Evolutionary conservation across 139 green algal genomes (phyloP), one percentile per base, ranked within the genome.

Genomic region (Auxenochlorella pyrenoidosa): DNA sequence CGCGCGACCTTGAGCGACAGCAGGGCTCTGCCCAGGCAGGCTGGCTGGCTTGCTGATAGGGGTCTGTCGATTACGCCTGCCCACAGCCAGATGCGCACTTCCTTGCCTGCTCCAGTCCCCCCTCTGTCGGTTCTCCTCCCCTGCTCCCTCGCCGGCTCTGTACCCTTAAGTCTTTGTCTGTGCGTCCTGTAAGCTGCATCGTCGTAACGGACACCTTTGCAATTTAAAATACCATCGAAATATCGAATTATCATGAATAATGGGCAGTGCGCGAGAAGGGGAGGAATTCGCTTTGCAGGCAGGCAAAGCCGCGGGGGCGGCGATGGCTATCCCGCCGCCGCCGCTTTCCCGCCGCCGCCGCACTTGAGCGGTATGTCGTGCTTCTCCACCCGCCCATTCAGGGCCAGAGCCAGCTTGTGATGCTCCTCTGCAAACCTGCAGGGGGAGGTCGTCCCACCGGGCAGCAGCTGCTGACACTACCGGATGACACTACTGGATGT

Each of bases 371-470:
- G 91, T 8, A 91, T 70, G 0, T 58, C n/a, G 47, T 90, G 88
- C 47, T 92, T 77, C 0, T 81, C 32, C 58, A 92, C 93, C 1
- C 83, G 78, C 0, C 94, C 94, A 6, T 87, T 71, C 65, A 97
- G 88, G 2, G 93, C 94, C 36, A 96, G 88, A 3, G 94, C 94
- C 73, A 96, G 86, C 87, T 95, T 86, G 81, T 97, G 92, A 59
- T 92, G 83, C 84, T 97, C 94, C 86, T 97, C 92, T 12, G 95
- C 92, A 87, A 94, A 96, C 93, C 93, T 93, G 86, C 66, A 86
- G 24, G 51, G 4, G 30, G 21, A 65, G 51, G 22, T 63, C 5
- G 40, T n/a, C 8, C 32, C 47, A 16, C 22, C 22, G 40, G 26
- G 19, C 26, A 58, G 24, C 10, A 4, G 30, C 2, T 36, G 16